A percentile compares a stretch with the other conserved stretches of the same genome.
Evolutionary conservation across 768 basidiomycete species (phyloP).

Genomic region (Collybiopsis luxurians): DNA sequence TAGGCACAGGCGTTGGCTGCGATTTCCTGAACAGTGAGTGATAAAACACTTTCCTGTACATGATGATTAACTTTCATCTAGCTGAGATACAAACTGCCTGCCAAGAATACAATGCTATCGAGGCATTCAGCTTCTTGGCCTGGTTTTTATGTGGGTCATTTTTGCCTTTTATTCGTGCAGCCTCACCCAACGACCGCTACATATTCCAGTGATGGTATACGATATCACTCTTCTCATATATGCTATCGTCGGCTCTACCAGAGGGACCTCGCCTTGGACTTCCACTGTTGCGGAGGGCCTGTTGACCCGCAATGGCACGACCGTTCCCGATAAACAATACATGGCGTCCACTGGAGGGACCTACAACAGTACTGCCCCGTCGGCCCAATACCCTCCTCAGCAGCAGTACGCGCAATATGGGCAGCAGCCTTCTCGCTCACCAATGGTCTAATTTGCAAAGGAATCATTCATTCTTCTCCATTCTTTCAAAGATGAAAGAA

Average conservation of each 20-base stretch:
- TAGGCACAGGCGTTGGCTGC: background rate
- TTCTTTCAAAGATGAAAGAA: too few species aligned
- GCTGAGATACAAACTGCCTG: constrained; percentile 17
- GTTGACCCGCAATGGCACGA: background rate
- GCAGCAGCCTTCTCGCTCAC: too few species aligned
- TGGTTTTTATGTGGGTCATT: constrained; percentile 18
- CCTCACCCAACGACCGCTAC: too few species aligned
- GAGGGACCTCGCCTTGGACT: background rate
- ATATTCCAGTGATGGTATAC: background rate
- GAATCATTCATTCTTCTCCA: too few species aligned
- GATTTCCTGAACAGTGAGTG: constrained; percentile 5
- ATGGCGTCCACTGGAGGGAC: background rate
- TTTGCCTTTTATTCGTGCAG: too few species aligned
- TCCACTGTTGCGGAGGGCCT: background rate
- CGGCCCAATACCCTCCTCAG: background rate
- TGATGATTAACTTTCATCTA: background rate
- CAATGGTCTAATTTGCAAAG: too few species aligned
- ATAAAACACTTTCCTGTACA: background rate
- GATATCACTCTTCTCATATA: background rate
- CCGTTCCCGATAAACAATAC: background rate
- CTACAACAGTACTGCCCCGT: background rate
- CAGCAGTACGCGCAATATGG: background rate
- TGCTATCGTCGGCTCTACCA: background rate
- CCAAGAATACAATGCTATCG: constrained; percentile 21
- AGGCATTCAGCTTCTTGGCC: constrained; percentile 23